Percentiles rank a stretch among this genome's conserved stretches.
Conservation (phyloP, 768 basidiomycete genomes). For the Boletellus emodensis region DNA sequence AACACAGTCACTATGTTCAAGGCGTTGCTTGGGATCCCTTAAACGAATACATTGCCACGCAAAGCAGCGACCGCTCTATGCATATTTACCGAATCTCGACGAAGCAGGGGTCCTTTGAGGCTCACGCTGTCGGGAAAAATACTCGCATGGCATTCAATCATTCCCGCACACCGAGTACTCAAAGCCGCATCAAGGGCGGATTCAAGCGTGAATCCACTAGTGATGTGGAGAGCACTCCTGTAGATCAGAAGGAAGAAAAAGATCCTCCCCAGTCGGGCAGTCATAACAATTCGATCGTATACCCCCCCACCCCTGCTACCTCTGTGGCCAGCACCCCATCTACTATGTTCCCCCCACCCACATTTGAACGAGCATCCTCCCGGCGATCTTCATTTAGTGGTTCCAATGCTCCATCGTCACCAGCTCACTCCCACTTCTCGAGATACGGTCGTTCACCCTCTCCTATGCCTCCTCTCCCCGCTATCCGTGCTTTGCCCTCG, state of each 20-base stretch:
- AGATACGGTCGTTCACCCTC: constrained; percentile 82
- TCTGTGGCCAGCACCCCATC: constrained; percentile 68
- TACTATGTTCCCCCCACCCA: constrained; percentile 39
- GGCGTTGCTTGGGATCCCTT: constrained; percentile 99
- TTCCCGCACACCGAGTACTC: constrained; percentile 63
- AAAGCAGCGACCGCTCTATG: constrained; percentile 94
- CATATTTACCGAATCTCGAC: constrained; percentile 85
- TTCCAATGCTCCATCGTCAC: constrained; percentile 76
- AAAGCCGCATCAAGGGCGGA: constrained; percentile 51
- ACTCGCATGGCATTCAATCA: constrained; percentile 66
- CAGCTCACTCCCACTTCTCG: constrained; percentile 48
- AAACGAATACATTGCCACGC: constrained; percentile 96
- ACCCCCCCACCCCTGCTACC: constrained; percentile 60
- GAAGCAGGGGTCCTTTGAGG: constrained; percentile 79
- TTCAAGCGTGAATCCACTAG: constrained; percentile 73
- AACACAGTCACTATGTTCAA: constrained; percentile 96
- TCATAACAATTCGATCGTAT: constrained; percentile 28
- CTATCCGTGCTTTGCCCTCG: constrained; percentile 71
- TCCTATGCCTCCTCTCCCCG: constrained; percentile 90
- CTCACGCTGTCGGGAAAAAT: constrained; percentile 89
- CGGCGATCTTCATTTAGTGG: constrained; percentile 67
- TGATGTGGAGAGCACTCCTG: constrained; percentile 66
- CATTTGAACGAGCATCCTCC: constrained; percentile 62
- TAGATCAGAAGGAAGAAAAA: constrained; percentile 50
- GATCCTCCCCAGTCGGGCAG: constrained; percentile 25